phyloP scores from a whole-genome alignment of 352 stramenopile species.

The Globisporangium lucens region DNA sequence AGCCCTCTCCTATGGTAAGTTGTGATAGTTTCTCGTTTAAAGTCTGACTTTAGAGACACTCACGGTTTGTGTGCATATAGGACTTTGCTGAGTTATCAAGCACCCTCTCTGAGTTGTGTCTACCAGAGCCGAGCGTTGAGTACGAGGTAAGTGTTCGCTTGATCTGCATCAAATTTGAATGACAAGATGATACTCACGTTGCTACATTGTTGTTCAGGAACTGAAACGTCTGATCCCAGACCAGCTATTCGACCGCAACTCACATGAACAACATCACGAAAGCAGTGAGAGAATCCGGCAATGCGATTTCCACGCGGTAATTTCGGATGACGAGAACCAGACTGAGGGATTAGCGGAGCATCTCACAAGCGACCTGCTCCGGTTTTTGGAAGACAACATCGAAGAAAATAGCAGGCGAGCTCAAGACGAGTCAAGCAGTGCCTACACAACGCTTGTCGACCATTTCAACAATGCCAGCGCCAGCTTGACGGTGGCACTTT shows the following conservation, averaged over 20 bases:
- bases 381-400: slow-evolving; percentile 14
- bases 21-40: no score
- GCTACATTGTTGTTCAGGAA: not conserved
- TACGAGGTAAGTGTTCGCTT: slow-evolving; percentile 1
- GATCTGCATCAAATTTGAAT: not conserved
- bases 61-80: not conserved
- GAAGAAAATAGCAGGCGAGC: not conserved
- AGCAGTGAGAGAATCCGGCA: not conserved
- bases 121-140: not conserved
- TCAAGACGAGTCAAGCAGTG: not conserved
- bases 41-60: not conserved
- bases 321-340: slow-evolving; percentile 5
- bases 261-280: not conserved
- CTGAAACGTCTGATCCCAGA: slow-evolving; percentile 10
- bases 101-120: not conserved
- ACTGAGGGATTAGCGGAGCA: not conserved
- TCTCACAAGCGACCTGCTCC: slow-evolving; percentile 15
- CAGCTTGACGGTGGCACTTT: slow-evolving; percentile 14
- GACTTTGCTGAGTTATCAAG: not conserved
- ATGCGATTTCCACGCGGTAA: not conserved
- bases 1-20: slow-evolving; percentile 9
- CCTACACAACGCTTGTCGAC: not conserved
- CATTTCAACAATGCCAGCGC: not conserved
- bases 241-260: not conserved
- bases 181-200: not conserved